Percentiles rank a stretch among this genome's conserved stretches.
phyloP scores from a whole-genome alignment of 140 eudicot species.

The Cichorium intybus region DNA sequence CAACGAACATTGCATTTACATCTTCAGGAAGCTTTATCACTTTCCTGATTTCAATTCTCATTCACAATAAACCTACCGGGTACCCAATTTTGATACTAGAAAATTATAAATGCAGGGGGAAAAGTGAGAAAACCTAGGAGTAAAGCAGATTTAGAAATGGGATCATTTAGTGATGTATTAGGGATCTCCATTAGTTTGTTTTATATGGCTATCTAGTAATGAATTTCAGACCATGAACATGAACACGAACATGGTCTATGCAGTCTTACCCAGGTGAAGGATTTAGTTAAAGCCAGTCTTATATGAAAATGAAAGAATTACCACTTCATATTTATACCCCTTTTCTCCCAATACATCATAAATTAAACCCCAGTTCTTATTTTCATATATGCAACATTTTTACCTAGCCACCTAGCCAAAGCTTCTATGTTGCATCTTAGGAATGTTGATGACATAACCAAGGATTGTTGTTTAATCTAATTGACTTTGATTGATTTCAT shows the following conservation, averaged over 20 bases:
- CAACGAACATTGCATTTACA: neutral
- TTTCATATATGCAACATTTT: too few relatives aligned
- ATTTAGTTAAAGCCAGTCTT: neutral
- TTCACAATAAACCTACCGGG: neutral
- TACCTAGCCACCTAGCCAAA: neutral
- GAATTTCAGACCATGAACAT: neutral
- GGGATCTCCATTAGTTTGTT: constrained; percentile 1
- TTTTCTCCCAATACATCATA: too few relatives aligned
- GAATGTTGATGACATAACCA: neutral
- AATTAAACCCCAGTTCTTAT: too few relatives aligned
- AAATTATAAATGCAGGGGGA: constrained; percentile 14
- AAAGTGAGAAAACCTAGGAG: constrained; percentile 1
- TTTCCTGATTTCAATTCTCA: neutral
- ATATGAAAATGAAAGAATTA: neutral
- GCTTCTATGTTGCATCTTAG: constrained; percentile 3
- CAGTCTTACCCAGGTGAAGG: neutral
- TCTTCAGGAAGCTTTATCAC: neutral
- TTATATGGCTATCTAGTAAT: constrained; percentile 1
- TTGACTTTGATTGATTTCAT: neutral
- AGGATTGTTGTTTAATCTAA: neutral
- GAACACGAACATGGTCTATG: neutral
- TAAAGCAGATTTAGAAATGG: neutral
- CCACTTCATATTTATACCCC: too few relatives aligned
- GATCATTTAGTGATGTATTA: neutral
- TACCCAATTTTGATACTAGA: constrained; percentile 14